These are phyloP conservation scores for Aureobasidium lini DNA, from an alignment of 2,329 filamentous ascomycete genomes.

Conservation along the genomic window DNA sequence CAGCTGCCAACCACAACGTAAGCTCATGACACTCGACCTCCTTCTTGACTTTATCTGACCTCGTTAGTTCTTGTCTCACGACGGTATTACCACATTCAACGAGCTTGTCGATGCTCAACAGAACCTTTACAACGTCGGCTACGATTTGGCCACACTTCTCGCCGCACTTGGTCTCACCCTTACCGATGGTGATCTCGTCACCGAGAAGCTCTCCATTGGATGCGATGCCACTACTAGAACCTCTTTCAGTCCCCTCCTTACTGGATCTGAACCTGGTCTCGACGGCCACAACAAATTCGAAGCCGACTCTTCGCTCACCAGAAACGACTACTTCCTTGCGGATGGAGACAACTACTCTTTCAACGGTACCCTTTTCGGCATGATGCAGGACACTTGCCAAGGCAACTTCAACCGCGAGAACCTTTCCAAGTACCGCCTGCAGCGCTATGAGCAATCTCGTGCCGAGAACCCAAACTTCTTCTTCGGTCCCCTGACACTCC, in stretches of 20 bases:
- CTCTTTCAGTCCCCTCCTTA: slow-evolving; percentile 27
- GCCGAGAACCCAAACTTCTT: slow-evolving; percentile 35
- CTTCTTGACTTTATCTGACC: not conserved
- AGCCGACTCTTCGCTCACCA: slow-evolving; percentile 33
- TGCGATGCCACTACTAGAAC: slow-evolving; percentile 39
- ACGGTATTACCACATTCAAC: slow-evolving; percentile 36
- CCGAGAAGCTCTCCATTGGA: slow-evolving; percentile 38
- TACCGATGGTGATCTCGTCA: slow-evolving; percentile 35
- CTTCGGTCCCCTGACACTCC: slow-evolving; percentile 34
- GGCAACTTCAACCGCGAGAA: slow-evolving; percentile 33
- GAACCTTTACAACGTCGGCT: slow-evolving; percentile 40
- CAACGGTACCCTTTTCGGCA: slow-evolving; percentile 34
- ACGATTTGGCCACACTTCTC: slow-evolving; percentile 34
- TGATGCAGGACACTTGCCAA: slow-evolving; percentile 29
- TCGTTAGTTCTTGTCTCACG: slow-evolving; percentile 31
- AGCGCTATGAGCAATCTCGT: slow-evolving; percentile 34
- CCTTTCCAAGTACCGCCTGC: slow-evolving; percentile 32
- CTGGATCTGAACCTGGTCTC: slow-evolving; percentile 35
- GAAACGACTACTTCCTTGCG: slow-evolving; percentile 35
- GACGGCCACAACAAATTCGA: slow-evolving; percentile 41
- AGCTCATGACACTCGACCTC: not conserved
- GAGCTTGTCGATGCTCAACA: slow-evolving; percentile 41
- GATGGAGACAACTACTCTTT: slow-evolving; percentile 33
- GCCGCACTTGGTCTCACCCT: slow-evolving; percentile 33
- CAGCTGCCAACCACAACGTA: slow-evolving; percentile 35